A percentile compares a stretch with the other conserved stretches of the same genome.
These are phyloP conservation scores for Daldinia childiae DNA, from an alignment of 495 filamentous ascomycete species.

Conservation along the genomic window DNA sequence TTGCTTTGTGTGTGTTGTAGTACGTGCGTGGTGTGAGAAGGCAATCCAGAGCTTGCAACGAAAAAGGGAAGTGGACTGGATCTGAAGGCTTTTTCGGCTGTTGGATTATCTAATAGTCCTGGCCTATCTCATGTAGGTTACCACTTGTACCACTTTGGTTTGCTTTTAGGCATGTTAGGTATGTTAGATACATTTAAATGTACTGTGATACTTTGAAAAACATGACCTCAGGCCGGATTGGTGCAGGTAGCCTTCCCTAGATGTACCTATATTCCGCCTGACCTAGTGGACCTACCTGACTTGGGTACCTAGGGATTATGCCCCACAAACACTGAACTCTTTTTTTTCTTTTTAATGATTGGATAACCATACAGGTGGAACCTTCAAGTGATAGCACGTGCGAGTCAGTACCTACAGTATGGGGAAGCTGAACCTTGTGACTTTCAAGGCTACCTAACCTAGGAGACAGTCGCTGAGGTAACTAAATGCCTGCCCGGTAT, in stretches of 20 bases:
- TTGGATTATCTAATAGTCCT: constrained; percentile 44
- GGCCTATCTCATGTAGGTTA: neutral
- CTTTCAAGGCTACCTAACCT: neutral
- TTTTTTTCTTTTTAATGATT: constrained; percentile 1
- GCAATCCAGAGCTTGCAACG: constrained; percentile 31
- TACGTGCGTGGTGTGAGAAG: constrained; percentile 27
- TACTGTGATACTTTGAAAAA: constrained; percentile 2
- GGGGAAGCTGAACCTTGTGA: neutral
- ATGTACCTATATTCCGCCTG: no score
- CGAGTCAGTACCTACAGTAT: constrained; percentile 33
- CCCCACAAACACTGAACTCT: constrained; percentile 10
- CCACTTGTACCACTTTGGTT: neutral
- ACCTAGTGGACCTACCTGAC: no score
- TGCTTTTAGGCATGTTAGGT: neutral
- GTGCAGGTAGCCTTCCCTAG: constrained; percentile 10
- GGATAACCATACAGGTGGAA: constrained; percentile 21
- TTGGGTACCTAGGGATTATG: constrained; percentile 25
- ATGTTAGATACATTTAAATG: neutral
- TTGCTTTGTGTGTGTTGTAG: constrained; percentile 31
- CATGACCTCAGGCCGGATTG: constrained; percentile 29
- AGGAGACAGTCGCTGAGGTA: neutral
- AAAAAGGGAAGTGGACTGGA: constrained; percentile 38
- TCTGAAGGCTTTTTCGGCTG: constrained; percentile 40
- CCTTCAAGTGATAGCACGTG: constrained; percentile 31
- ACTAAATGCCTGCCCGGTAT: neutral